These are phyloP conservation scores for Blastomyces silverae DNA, from an alignment of 2,329 filamentous ascomycete species.

Conservation along the genomic window DNA sequence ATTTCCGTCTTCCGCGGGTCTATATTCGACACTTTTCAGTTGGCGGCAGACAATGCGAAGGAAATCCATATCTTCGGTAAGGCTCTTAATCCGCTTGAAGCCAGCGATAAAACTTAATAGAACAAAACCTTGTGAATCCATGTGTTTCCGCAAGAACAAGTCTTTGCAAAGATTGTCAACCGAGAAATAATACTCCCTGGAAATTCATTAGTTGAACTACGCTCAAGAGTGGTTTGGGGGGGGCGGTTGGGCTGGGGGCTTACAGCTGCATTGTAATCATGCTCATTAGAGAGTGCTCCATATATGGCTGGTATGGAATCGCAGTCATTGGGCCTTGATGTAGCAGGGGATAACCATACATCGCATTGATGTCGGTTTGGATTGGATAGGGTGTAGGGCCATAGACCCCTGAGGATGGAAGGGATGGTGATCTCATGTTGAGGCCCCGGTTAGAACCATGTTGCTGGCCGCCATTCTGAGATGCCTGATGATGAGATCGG, in stretches of 20 bases:
- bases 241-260: slow-evolving; percentile 24
- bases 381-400: slow-evolving; percentile 36
- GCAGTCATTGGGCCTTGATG: slow-evolving; percentile 51
- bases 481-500: slow-evolving; percentile 35
- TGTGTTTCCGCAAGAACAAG: slow-evolving; percentile 75
- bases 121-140: slow-evolving; percentile 94
- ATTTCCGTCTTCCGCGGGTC: slow-evolving; percentile 65
- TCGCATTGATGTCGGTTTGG: slow-evolving; percentile 43
- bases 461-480: slow-evolving; percentile 34
- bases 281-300: slow-evolving; percentile 52
- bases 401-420: slow-evolving; percentile 52
- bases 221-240: not conserved
- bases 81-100: slow-evolving; percentile 76
- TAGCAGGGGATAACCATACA: slow-evolving; percentile 53
- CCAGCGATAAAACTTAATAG: slow-evolving; percentile 67
- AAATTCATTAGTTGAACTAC: slow-evolving; percentile 11
- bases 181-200: slow-evolving; percentile 91
- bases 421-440: slow-evolving; percentile 55
- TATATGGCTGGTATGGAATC: slow-evolving; percentile 52
- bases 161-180: slow-evolving; percentile 94
- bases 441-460: slow-evolving; percentile 45
- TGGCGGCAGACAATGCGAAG: slow-evolving; percentile 68
- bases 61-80: slow-evolving; percentile 65
- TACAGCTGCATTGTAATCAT: slow-evolving; percentile 57
- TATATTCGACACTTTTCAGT: slow-evolving; percentile 66